phyloP scores from a whole-genome alignment of 202 grass and related monocot genomes.

The Elaeis oleifera region DNA sequence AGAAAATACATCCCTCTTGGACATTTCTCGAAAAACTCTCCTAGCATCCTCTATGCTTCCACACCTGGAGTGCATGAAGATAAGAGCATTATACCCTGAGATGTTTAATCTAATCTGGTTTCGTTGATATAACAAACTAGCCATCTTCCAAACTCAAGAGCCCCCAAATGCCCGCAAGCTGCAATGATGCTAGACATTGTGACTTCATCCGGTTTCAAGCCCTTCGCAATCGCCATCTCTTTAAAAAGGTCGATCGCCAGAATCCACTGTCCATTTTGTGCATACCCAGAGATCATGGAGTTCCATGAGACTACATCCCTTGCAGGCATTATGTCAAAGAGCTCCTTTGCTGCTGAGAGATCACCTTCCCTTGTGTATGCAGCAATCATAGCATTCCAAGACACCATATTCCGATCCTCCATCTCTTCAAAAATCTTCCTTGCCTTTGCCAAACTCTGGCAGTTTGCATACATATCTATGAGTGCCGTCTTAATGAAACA shows the following conservation, averaged over 20 bases:
- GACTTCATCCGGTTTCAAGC: conserved; percentile 8
- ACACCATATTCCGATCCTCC: neutral
- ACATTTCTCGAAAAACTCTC: conserved; percentile 6
- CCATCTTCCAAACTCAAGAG: conserved; percentile 16
- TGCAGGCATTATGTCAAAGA: conserved; percentile 2
- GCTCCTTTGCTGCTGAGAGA: conserved; percentile 5
- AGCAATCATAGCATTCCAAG: conserved; percentile 16
- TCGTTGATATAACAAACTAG: conserved; percentile 1
- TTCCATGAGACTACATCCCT: conserved; percentile 24
- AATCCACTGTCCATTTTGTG: conserved; percentile 12
- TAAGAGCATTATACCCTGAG: conserved; percentile 17
- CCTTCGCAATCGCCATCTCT: neutral
- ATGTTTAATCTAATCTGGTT: neutral
- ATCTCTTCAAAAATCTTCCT: conserved; percentile 11
- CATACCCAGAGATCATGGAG: conserved; percentile 15
- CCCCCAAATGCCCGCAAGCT: conserved; percentile 18
- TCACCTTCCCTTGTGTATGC: conserved; percentile 18
- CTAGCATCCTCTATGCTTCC: conserved; percentile 14
- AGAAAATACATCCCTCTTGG: conserved; percentile 6
- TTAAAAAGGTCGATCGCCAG: conserved; percentile 12
- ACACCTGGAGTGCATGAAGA: conserved; percentile 20
- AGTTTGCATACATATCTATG: conserved; percentile 16
- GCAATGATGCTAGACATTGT: conserved; percentile 18
- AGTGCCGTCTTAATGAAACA: conserved; percentile 12
- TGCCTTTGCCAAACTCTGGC: neutral